Evolutionary conservation across 345 rosid species (phyloP), one percentile per base, ranked within the genome.

Genomic region (Noccaea caerulescens): DNA sequence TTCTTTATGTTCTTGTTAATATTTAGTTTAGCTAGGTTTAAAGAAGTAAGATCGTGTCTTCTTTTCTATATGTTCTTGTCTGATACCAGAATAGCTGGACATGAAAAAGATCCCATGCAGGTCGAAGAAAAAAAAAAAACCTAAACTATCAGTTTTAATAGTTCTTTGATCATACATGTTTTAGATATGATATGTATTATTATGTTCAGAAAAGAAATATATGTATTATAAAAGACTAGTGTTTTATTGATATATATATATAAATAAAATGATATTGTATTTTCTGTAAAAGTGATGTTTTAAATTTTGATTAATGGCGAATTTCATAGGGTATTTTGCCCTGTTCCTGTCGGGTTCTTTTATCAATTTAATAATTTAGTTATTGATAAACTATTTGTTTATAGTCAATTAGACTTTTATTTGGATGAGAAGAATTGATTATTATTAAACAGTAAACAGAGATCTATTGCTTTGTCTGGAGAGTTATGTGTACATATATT

Each of bases 1-100:
- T 68, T 8, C 14, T 58, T 57, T 8, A 10, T 16, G 16, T 12
- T 75, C 51, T 53, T 61, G 44, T 46, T 14, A 52, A 43, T 27
- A 27, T 23, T 7, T 74, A 52, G 62, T 36, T 60, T 66, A 58
- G 30, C 30, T 27, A 27, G 47, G 67, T 14, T 50, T 58, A 58
- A 50, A 50, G 14, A 49, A 50, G 67, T 41, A 66, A 6, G 47
- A 11, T 70, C 66, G 47, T 2, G 30, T 27, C 30, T 9, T 9
- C 10, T 38, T 9, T 38, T 9, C 3, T 38, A 63, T 34, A 51
- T 25, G 59, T 52, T 66, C 3, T 8, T 37, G 3, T 65, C n/a
- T 56, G 36, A 8, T 18, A 33, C 64, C 55, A 68, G 16, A 4
- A 34, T 68, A 68, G 64, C 8, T 56, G 25, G 37, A 34, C 47